phyloP scores from a whole-genome alignment of 495 filamentous ascomycete species.

The Penicillium manginii region DNA sequence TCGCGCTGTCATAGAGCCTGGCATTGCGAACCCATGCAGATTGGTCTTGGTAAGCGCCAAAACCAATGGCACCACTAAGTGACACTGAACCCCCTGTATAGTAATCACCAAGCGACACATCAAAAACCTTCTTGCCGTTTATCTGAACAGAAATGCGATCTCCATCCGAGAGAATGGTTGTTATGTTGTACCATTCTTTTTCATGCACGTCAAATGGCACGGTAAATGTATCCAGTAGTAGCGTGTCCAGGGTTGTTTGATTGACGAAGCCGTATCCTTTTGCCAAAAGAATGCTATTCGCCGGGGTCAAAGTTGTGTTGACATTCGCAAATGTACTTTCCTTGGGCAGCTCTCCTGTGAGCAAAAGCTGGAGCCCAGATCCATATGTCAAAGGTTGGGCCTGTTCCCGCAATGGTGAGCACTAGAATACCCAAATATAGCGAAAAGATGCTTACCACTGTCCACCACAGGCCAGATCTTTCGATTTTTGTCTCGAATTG shows the following conservation, averaged over 20 bases:
- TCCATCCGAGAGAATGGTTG: constrained; percentile 5
- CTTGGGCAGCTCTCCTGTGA: constrained; percentile 4
- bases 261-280: constrained; percentile 14
- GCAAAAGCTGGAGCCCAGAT: constrained; percentile 9
- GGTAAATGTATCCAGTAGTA: constrained; percentile 3
- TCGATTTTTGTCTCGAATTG: constrained; percentile 10
- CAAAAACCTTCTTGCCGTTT: constrained; percentile 3
- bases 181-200: constrained; percentile 13
- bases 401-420: background rate
- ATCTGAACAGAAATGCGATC: constrained; percentile 9
- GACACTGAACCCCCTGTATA: constrained; percentile 5
- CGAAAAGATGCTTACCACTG: constrained; percentile 4
- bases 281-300: constrained; percentile 8
- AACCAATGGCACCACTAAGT: constrained; percentile 1
- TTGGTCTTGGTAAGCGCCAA: constrained; percentile 12
- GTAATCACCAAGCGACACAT: constrained; percentile 4
- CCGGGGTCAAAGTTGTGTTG: constrained; percentile 3
- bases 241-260: constrained; percentile 11
- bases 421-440: background rate
- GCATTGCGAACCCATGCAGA: constrained; percentile 6
- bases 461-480: constrained; percentile 11
- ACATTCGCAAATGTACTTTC: constrained; percentile 6
- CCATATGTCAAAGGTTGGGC: background rate
- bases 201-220: constrained; percentile 12
- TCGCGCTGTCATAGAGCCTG: constrained; percentile 5